A percentile compares a stretch with the other conserved stretches of the same genome.
Evolutionary conservation across 2,329 filamentous ascomycete species (phyloP).

Genomic region (Trichoderma citrinoviride): DNA sequence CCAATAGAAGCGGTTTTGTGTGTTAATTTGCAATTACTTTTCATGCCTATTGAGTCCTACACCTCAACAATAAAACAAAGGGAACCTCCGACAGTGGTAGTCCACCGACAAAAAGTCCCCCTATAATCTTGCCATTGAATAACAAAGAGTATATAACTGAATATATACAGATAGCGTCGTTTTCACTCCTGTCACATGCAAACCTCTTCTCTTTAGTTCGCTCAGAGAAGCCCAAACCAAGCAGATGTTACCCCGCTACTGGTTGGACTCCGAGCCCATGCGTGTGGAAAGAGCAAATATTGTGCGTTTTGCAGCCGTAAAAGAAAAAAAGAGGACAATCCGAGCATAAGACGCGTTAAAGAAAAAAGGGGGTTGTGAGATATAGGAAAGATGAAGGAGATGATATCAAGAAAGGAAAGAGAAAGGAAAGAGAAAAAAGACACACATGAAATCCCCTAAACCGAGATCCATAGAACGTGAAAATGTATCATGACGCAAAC

Average conservation of each 20-base stretch:
- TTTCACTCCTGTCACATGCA: constrained; percentile 19
- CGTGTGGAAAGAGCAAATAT: constrained; percentile 29
- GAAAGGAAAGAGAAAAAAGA: neutral
- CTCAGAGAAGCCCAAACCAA: neutral
- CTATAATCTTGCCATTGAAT: constrained; percentile 10
- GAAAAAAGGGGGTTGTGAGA: neutral
- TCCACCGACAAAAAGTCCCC: neutral
- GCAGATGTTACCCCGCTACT: neutral
- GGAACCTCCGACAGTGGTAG: neutral
- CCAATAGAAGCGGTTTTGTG: neutral
- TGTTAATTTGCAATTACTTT: constrained; percentile 3
- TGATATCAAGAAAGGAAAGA: constrained; percentile 15
- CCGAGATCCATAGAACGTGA: constrained; percentile 26
- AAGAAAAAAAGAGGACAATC: constrained; percentile 15
- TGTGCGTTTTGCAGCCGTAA: constrained; percentile 28
- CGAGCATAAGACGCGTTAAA: constrained; percentile 16
- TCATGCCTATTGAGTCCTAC: constrained; percentile 18
- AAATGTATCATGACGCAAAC: constrained; percentile 21
- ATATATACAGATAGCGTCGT: constrained; percentile 22
- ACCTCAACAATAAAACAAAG: constrained; percentile 1
- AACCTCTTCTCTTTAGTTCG: constrained; percentile 12
- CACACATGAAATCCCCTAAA: constrained; percentile 27
- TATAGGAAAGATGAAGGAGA: constrained; percentile 1
- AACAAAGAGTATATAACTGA: constrained; percentile 14
- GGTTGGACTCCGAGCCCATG: constrained; percentile 23